Conservation (phyloP, 2,329 filamentous ascomycete genomes). For the Teratosphaeria gauchensis region DNA sequence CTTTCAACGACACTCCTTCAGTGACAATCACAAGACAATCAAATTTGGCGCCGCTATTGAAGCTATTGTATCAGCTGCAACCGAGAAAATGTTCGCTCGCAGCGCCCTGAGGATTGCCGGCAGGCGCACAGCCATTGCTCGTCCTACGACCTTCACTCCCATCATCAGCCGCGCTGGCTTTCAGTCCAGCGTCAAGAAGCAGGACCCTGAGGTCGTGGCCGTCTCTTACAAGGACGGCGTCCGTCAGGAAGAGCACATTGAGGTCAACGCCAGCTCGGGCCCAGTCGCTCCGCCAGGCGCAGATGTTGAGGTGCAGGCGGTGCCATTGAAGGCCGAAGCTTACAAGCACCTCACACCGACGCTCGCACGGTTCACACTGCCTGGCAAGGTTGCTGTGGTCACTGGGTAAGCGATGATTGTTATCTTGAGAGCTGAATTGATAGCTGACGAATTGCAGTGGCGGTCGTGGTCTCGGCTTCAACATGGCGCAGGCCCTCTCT, state of each 20-base stretch:
- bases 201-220: slow-evolving; percentile 22
- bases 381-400: slow-evolving; percentile 61
- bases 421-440: background rate
- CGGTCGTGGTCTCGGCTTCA: slow-evolving; percentile 66
- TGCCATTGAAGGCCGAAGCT: slow-evolving; percentile 28
- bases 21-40: background rate
- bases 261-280: slow-evolving; percentile 13
- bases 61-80: background rate
- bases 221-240: slow-evolving; percentile 24
- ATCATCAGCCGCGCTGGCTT: slow-evolving; percentile 15
- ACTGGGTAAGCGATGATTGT: slow-evolving; percentile 48
- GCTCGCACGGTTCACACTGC: slow-evolving; percentile 59
- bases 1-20: background rate
- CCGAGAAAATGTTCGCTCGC: slow-evolving; percentile 10
- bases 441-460: slow-evolving; percentile 42
- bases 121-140: slow-evolving; percentile 3
- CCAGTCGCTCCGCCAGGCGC: slow-evolving; percentile 25
- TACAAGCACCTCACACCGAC: slow-evolving; percentile 50
- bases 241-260: slow-evolving; percentile 20
- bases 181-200: slow-evolving; percentile 13
- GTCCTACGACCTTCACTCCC: slow-evolving; percentile 2
- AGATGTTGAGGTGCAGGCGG: slow-evolving; percentile 23
- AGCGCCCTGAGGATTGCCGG: slow-evolving; percentile 2
- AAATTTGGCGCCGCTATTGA: slow-evolving; percentile 1
- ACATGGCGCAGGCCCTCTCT: slow-evolving; percentile 68